Evolutionary conservation across 2,329 filamentous ascomycete genomes (phyloP).

Genomic region (Phaeoacremonium minimum): DNA sequence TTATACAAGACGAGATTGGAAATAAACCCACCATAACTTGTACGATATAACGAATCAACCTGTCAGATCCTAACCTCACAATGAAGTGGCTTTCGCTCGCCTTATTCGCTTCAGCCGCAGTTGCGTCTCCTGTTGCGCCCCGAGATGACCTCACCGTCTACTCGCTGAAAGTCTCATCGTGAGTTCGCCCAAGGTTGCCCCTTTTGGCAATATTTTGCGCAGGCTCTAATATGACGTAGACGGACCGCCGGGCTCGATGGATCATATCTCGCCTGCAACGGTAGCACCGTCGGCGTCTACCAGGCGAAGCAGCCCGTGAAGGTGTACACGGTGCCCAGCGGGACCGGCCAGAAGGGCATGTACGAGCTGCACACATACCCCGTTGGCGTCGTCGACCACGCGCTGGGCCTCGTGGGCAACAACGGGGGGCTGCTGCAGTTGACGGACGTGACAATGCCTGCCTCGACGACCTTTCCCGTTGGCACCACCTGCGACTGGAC

Average conservation of each 20-base stretch:
- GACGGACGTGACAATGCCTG: slow-evolving; percentile 25
- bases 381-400: slow-evolving; percentile 26
- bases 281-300: slow-evolving; percentile 25
- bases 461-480: slow-evolving; percentile 13
- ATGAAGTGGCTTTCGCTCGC: not conserved
- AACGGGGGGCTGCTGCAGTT: slow-evolving; percentile 22
- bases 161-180: not conserved
- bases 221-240: not conserved
- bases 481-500: slow-evolving; percentile 24
- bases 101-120: not conserved
- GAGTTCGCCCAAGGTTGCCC: not conserved
- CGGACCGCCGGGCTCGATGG: slow-evolving; percentile 18
- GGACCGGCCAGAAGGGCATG: slow-evolving; percentile 17
- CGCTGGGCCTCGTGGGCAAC: slow-evolving; percentile 29
- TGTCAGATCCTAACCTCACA: too few species aligned
- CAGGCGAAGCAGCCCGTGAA: slow-evolving; percentile 11
- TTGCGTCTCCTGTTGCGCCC: not conserved
- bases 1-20: not conserved
- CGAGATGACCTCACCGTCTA: not conserved
- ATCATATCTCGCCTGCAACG: slow-evolving; percentile 23
- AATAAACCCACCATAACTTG: too few species aligned
- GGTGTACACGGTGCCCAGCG: slow-evolving; percentile 23
- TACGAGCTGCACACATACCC: slow-evolving; percentile 32
- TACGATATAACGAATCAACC: too few species aligned
- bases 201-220: not conserved